Evolutionary conservation across 306 rosid genomes (phyloP).

Genomic region (Geum urbanum): DNA sequence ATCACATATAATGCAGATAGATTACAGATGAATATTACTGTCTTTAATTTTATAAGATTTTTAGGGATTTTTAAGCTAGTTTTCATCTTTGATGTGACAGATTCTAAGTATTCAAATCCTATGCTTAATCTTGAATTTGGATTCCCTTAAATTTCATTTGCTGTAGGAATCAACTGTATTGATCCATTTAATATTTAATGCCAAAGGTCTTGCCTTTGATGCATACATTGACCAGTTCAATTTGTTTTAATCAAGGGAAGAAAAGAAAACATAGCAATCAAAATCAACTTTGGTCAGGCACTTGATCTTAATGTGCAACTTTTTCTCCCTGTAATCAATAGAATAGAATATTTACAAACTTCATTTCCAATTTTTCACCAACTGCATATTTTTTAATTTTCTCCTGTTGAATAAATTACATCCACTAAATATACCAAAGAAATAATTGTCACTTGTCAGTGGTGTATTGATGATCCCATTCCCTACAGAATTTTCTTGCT

Average conservation of each 20-base stretch:
- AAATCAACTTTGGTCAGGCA: background rate
- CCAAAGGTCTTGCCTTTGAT: background rate
- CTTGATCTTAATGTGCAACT: background rate
- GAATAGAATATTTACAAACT: background rate
- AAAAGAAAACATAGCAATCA: background rate
- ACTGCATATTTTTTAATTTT: background rate
- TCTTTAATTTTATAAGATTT: background rate
- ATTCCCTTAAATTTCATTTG: background rate
- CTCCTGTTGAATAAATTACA: background rate
- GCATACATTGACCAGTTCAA: background rate
- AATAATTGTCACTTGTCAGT: background rate
- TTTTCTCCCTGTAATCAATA: background rate
- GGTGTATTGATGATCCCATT: background rate
- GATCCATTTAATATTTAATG: background rate
- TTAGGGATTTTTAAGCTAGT: background rate
- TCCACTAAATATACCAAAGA: background rate
- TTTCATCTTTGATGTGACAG: background rate
- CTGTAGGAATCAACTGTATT: background rate
- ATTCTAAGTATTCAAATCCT: background rate
- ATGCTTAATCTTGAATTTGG: background rate
- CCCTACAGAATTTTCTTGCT: background rate
- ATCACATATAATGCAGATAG: background rate
- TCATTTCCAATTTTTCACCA: background rate
- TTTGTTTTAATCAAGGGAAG: background rate
- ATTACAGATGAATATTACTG: too few species aligned